These are phyloP conservation scores for Hysterium pulicare DNA, from an alignment of 2,329 filamentous ascomycete genomes.

Conservation along the genomic window DNA sequence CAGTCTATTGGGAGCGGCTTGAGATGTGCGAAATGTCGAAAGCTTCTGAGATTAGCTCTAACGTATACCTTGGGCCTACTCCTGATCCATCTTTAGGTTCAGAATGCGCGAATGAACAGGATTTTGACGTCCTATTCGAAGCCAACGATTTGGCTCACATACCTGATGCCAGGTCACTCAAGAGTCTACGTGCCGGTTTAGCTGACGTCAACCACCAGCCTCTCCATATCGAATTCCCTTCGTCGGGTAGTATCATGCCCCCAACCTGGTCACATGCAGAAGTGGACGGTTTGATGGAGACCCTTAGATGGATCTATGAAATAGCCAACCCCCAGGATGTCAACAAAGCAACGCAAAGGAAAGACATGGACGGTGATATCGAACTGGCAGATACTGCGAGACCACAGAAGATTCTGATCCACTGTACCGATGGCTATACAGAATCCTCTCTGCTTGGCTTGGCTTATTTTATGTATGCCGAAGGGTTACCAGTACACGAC, in stretches of 20 bases:
- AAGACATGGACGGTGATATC: slow-evolving; percentile 48
- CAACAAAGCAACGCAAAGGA: slow-evolving; percentile 43
- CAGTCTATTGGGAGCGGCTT: slow-evolving; percentile 73
- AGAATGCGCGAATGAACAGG: slow-evolving; percentile 44
- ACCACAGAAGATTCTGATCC: slow-evolving; percentile 73
- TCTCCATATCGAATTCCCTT: slow-evolving; percentile 76
- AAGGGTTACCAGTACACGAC: slow-evolving; percentile 73
- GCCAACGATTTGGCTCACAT: slow-evolving; percentile 81
- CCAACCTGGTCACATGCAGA: slow-evolving; percentile 81
- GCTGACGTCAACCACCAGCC: slow-evolving; percentile 45
- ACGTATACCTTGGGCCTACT: slow-evolving; percentile 87
- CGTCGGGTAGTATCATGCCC: slow-evolving; percentile 86
- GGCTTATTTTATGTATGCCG: slow-evolving; percentile 90
- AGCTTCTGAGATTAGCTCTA: slow-evolving; percentile 81
- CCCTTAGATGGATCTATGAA: slow-evolving; percentile 85
- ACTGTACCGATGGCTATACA: slow-evolving; percentile 94
- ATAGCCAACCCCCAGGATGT: slow-evolving; percentile 63
- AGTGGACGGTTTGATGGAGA: slow-evolving; percentile 78
- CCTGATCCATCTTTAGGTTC: slow-evolving; percentile 61
- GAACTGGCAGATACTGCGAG: slow-evolving; percentile 45
- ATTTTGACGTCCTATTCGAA: slow-evolving; percentile 83
- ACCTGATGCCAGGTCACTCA: slow-evolving; percentile 64
- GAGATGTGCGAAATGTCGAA: slow-evolving; percentile 95
- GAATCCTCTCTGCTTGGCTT: slow-evolving; percentile 86
- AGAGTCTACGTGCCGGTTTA: slow-evolving; percentile 57